phyloP scores from a whole-genome alignment of 140 eudicot species.

The Ambrosia hybrid region DNA sequence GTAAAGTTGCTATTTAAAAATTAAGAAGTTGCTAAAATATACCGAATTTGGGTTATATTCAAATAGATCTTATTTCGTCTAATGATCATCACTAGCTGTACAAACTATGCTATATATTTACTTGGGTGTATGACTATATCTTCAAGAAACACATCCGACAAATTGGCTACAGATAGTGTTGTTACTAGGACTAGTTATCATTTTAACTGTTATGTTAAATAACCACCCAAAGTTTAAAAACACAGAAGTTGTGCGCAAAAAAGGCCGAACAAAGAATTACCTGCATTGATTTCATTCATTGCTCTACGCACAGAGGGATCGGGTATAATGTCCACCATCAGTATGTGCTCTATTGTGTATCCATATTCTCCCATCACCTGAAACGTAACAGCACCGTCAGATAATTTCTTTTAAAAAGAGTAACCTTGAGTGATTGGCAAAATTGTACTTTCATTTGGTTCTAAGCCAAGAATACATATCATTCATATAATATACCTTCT shows the following conservation, averaged over 20 bases:
- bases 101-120: too few relatives aligned
- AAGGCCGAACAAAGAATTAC: slow-evolving; percentile 30
- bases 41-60: too few relatives aligned
- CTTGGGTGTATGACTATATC: too few relatives aligned
- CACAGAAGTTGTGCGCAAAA: not conserved
- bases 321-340: slow-evolving; percentile 95
- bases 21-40: too few relatives aligned
- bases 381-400: slow-evolving; percentile 17
- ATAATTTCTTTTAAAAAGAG: not conserved
- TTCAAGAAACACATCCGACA: too few relatives aligned
- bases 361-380: slow-evolving; percentile 99
- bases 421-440: slow-evolving; percentile 6
- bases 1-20: too few relatives aligned
- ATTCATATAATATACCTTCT: slow-evolving; percentile 54
- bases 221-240: not conserved
- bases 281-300: slow-evolving; percentile 97
- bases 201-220: too few relatives aligned
- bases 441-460: not conserved
- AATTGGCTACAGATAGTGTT: too few relatives aligned
- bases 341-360: slow-evolving; percentile 84
- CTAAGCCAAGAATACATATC: not conserved
- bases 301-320: slow-evolving; percentile 89
- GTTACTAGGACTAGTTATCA: too few relatives aligned
- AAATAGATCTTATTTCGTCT: too few relatives aligned
- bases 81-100: too few relatives aligned